Evolutionary conservation across 2,329 filamentous ascomycete genomes (phyloP).

Genomic region (Botryotinia globosa): DNA sequence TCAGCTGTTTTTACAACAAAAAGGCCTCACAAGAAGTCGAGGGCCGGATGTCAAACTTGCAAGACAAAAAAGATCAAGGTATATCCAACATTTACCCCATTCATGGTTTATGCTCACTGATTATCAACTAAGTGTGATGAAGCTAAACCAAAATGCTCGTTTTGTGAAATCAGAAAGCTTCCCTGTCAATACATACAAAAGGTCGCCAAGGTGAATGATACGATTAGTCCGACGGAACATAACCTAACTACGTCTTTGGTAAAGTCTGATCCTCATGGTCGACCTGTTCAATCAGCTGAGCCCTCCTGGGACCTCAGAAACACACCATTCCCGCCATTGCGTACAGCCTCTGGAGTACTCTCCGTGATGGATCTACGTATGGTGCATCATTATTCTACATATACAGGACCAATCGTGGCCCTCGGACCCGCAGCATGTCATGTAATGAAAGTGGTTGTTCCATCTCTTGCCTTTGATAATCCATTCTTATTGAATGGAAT

Average conservation of each 20-base stretch:
- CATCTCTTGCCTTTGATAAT: constrained; percentile 35
- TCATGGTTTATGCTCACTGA: neutral
- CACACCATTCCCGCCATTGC: constrained; percentile 23
- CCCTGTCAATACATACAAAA: constrained; percentile 29
- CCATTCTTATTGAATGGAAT: constrained; percentile 34
- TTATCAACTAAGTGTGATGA: constrained; percentile 35
- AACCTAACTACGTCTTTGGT: neutral
- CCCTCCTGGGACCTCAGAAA: constrained; percentile 18
- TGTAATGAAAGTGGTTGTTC: constrained; percentile 28
- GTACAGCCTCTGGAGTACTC: constrained; percentile 26
- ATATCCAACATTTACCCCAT: neutral
- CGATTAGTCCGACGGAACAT: neutral
- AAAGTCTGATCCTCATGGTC: neutral
- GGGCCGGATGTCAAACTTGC: constrained; percentile 35
- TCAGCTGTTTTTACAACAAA: constrained; percentile 31
- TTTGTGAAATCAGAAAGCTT: constrained; percentile 33
- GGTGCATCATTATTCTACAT: constrained; percentile 36
- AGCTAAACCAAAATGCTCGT: constrained; percentile 33
- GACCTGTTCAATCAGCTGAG: neutral
- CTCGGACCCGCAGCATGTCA: constrained; percentile 22
- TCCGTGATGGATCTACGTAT: constrained; percentile 30
- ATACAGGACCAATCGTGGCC: constrained; percentile 28
- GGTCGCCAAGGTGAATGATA: neutral
- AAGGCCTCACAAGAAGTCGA: constrained; percentile 37
- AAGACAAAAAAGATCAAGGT: constrained; percentile 38